Evolutionary conservation across 495 filamentous ascomycete genomes (phyloP).

Genomic region (Sporormia fimetaria): DNA sequence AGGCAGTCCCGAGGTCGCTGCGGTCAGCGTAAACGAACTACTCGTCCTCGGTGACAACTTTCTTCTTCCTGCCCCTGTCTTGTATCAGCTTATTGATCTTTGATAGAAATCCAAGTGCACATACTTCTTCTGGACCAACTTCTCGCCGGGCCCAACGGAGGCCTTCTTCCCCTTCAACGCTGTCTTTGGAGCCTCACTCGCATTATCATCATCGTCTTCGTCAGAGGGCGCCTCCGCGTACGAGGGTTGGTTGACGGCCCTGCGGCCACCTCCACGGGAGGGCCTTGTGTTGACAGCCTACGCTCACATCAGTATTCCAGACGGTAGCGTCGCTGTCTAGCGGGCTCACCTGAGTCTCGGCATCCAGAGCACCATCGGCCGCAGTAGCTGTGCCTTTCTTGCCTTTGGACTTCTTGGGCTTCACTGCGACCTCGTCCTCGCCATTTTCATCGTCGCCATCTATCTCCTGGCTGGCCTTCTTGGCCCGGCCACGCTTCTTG

Average conservation of each 20-base stretch:
- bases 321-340: too few species aligned
- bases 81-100: conserved; percentile 6
- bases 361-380: too few species aligned
- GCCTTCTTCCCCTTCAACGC: conserved; percentile 15
- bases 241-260: too few species aligned
- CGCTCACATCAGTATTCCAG: too few species aligned
- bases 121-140: conserved; percentile 20
- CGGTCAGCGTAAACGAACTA: conserved; percentile 1
- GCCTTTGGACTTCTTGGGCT: conserved; percentile 16
- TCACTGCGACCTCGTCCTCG: conserved; percentile 22
- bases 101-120: not conserved
- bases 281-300: too few species aligned
- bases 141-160: conserved; percentile 4
- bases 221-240: too few species aligned
- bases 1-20: not conserved
- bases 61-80: conserved; percentile 24
- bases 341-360: too few species aligned
- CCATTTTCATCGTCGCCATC: conserved; percentile 23
- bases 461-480: conserved; percentile 7
- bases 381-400: conserved; percentile 22
- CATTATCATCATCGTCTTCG: too few species aligned
- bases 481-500: conserved; percentile 24
- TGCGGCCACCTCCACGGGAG: too few species aligned
- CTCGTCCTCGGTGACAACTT: conserved; percentile 21
- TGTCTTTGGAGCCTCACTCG: too few species aligned